Conservation (phyloP, 2,329 filamentous ascomycete species). For the Trichoderma sp. region DNA sequence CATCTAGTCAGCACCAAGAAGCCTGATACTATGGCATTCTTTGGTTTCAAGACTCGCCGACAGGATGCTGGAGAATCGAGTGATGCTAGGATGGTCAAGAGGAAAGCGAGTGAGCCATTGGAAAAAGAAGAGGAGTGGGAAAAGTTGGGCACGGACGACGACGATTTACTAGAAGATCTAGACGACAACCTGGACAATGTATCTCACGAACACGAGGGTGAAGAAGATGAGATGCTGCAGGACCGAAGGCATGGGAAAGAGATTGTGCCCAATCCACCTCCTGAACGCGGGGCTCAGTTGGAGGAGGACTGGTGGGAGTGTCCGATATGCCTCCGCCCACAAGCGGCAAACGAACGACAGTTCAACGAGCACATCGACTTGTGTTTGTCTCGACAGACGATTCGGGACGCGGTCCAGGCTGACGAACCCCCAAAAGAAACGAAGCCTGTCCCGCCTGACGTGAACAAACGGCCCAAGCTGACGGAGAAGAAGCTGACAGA, state of each 20-base stretch:
- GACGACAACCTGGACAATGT: neutral
- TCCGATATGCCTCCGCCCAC: constrained; percentile 79
- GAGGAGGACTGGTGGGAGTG: constrained; percentile 71
- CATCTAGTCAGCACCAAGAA: constrained; percentile 85
- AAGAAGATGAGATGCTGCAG: neutral
- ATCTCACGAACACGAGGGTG: neutral
- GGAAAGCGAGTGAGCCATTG: constrained; percentile 34
- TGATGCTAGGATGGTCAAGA: constrained; percentile 31
- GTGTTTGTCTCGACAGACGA: constrained; percentile 82
- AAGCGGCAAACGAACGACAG: constrained; percentile 67
- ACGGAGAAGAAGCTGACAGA: constrained; percentile 36
- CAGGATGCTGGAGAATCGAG: constrained; percentile 22
- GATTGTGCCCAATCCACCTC: constrained; percentile 45
- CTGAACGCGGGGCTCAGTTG: constrained; percentile 22
- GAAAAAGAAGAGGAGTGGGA: constrained; percentile 56
- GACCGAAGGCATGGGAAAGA: constrained; percentile 48
- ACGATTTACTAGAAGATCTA: constrained; percentile 30
- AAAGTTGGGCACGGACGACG: constrained; percentile 65
- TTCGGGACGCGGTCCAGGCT: constrained; percentile 74
- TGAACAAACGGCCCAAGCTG: constrained; percentile 38
- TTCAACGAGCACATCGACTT: constrained; percentile 94
- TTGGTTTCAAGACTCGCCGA: constrained; percentile 56
- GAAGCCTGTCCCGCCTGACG: constrained; percentile 34
- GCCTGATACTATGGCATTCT: constrained; percentile 73
- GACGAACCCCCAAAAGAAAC: constrained; percentile 32